These are phyloP conservation scores for Neonectria hederae DNA, from an alignment of 2,329 filamentous ascomycete genomes.

Conservation along the genomic window DNA sequence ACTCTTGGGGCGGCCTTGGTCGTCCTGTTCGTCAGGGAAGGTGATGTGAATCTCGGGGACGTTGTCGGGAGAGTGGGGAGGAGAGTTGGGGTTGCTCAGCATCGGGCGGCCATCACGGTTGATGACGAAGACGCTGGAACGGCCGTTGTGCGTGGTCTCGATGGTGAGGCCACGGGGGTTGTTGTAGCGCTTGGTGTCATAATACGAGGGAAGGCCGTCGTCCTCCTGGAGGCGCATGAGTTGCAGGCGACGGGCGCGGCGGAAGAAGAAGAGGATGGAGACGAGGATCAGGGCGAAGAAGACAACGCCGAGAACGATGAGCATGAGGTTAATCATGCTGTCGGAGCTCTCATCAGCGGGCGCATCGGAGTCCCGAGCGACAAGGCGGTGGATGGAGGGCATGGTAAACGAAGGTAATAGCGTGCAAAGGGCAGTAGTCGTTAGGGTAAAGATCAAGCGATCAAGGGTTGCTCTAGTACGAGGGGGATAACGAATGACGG, in stretches of 20 bases:
- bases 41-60: slow-evolving; percentile 98
- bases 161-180: slow-evolving; percentile 67
- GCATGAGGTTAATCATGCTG: slow-evolving; percentile 78
- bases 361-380: slow-evolving; percentile 33
- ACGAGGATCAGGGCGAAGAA: slow-evolving; percentile 76
- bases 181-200: slow-evolving; percentile 63
- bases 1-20: slow-evolving; percentile 80
- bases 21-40: slow-evolving; percentile 95
- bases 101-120: slow-evolving; percentile 80
- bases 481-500: slow-evolving; percentile 32
- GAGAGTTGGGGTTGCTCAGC: slow-evolving; percentile 77
- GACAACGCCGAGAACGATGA: slow-evolving; percentile 80
- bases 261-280: slow-evolving; percentile 75
- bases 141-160: slow-evolving; percentile 63
- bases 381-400: slow-evolving; percentile 39
- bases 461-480: slow-evolving; percentile 32
- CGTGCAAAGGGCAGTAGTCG: slow-evolving; percentile 12
- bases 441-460: slow-evolving; percentile 22
- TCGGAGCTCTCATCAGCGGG: slow-evolving; percentile 59
- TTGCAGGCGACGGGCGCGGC: slow-evolving; percentile 67
- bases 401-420: slow-evolving; percentile 32
- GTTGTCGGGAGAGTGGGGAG: slow-evolving; percentile 81
- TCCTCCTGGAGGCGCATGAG: slow-evolving; percentile 45
- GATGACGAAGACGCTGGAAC: slow-evolving; percentile 79
- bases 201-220: slow-evolving; percentile 74